Evolutionary conservation across 306 rosid genomes (phyloP).

Genomic region (Cicer cuneatum): DNA sequence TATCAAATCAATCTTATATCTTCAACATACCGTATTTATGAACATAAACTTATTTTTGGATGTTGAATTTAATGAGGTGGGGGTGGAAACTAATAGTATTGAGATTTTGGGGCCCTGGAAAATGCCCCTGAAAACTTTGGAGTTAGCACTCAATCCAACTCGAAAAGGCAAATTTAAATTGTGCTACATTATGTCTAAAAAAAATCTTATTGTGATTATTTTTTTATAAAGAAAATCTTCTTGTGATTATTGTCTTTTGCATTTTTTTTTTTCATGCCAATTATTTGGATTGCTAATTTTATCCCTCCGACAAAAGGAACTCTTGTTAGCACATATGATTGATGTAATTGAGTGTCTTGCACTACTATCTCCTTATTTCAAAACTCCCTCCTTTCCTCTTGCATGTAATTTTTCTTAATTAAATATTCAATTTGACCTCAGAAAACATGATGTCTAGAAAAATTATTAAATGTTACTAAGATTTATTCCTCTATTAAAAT

Average conservation of each 20-base stretch:
- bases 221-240: no score
- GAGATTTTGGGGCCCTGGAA: conserved; percentile 41
- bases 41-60: no score
- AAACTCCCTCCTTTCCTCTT: conserved; percentile 19
- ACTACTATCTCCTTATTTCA: conserved; percentile 39
- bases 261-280: conserved; percentile 36
- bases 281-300: conserved; percentile 53
- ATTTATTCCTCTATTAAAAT: no score
- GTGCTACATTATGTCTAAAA: conserved; percentile 32
- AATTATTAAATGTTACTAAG: no score
- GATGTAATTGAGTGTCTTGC: conserved; percentile 57
- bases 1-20: no score
- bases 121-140: conserved; percentile 37
- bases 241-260: no score
- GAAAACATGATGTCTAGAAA: no score
- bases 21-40: no score
- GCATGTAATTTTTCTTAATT: not conserved
- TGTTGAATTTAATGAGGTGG: no score
- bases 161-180: conserved; percentile 33
- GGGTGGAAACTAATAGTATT: conserved; percentile 17
- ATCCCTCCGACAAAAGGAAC: conserved; percentile 48
- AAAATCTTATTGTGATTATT: conserved; percentile 16
- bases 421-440: no score
- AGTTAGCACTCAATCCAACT: conserved; percentile 45
- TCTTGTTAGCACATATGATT: conserved; percentile 46